phyloP scores from a whole-genome alignment of 2,329 filamentous ascomycete genomes.

The Curvularia sp. region DNA sequence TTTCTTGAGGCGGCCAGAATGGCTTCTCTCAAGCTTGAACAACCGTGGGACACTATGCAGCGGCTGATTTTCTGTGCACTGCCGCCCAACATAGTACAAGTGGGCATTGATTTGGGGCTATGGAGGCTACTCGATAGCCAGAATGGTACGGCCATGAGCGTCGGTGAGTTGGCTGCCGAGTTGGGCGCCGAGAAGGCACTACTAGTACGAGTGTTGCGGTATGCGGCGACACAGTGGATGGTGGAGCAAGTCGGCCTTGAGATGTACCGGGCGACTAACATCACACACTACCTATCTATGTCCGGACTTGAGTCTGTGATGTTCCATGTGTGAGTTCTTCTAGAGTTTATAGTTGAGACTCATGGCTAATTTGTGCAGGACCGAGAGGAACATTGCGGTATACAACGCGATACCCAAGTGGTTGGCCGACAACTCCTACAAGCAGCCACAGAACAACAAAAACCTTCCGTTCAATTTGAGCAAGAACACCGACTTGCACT shows the following conservation, averaged over 20 bases:
- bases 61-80: constrained; percentile 10
- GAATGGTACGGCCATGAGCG: constrained; percentile 5
- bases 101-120: constrained; percentile 10
- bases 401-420: constrained; percentile 17
- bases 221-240: constrained; percentile 15
- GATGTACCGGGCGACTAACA: constrained; percentile 6
- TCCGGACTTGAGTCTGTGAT: constrained; percentile 11
- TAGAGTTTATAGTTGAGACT: too few relatives aligned
- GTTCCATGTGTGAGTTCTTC: constrained; percentile 11
- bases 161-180: constrained; percentile 4
- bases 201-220: constrained; percentile 8
- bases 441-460: constrained; percentile 12
- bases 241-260: constrained; percentile 12
- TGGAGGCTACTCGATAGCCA: constrained; percentile 8
- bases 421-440: constrained; percentile 11
- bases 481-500: constrained; percentile 11
- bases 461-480: constrained; percentile 11
- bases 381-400: constrained; percentile 10
- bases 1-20: constrained; percentile 11
- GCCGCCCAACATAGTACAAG: constrained; percentile 12
- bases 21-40: constrained; percentile 13
- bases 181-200: constrained; percentile 10
- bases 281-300: constrained; percentile 10
- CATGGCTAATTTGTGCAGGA: constrained; percentile 4
- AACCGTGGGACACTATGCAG: constrained; percentile 15